phyloP scores from a whole-genome alignment of 306 rosid genomes.

The Vigna nakashimae region DNA sequence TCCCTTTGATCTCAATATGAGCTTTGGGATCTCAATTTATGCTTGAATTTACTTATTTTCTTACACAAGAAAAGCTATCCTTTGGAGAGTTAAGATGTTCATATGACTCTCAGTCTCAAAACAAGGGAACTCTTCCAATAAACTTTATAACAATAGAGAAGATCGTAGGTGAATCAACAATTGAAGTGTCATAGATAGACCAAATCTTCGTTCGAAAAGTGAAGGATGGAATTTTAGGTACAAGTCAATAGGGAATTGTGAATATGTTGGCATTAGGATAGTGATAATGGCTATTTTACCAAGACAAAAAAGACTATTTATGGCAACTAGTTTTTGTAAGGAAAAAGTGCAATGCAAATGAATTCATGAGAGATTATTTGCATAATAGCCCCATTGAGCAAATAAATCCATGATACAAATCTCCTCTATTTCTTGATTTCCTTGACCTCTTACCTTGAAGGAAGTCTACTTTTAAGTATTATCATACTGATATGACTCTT shows the following conservation, averaged over 20 bases:
- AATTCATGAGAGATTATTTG: not conserved
- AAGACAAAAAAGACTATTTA: not conserved
- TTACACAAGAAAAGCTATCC: not conserved
- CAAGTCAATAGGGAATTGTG: too few relatives aligned
- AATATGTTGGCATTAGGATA: not conserved
- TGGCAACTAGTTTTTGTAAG: not conserved
- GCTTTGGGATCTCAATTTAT: not conserved
- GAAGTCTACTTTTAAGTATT: constrained; percentile 15
- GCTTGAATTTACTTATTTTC: not conserved
- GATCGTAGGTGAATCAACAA: not conserved
- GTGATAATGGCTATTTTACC: not conserved
- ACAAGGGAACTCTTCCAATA: not conserved
- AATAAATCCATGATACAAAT: not conserved
- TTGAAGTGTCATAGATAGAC: not conserved
- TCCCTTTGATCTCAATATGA: not conserved
- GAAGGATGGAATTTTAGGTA: not conserved
- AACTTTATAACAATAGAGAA: not conserved
- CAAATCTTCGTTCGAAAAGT: not conserved
- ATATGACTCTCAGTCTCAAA: not conserved
- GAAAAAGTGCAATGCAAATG: not conserved
- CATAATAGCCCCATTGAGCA: not conserved
- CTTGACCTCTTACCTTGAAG: not conserved
- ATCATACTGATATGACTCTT: not conserved
- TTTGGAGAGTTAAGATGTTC: not conserved
- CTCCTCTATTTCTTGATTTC: not conserved